A percentile compares a stretch with the other conserved stretches of the same genome.
Conservation (phyloP, 306 rosid species). For the Castanea sativa region DNA sequence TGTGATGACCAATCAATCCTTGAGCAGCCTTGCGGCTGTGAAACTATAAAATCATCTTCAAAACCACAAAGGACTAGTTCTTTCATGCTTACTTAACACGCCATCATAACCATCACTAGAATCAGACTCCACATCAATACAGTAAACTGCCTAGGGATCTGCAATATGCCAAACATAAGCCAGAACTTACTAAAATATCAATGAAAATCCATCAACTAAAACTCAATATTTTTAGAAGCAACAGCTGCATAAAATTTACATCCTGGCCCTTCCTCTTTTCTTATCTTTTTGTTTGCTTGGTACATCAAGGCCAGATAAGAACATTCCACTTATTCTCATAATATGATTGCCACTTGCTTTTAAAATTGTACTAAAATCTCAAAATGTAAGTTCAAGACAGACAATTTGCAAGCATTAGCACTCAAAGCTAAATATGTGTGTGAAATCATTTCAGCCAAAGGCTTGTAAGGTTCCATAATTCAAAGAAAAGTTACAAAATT, state of each 20-base stretch:
- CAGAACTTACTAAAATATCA: neutral
- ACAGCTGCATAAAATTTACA: neutral
- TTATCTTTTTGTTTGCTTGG: neutral
- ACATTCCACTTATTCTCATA: neutral
- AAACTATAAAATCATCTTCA: neutral
- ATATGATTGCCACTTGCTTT: neutral
- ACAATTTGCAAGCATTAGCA: neutral
- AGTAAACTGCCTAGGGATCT: neutral
- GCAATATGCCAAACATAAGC: neutral
- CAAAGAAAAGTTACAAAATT: conserved; percentile 3
- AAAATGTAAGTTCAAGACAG: neutral
- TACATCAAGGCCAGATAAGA: neutral
- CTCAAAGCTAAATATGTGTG: neutral
- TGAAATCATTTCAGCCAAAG: conserved; percentile 19
- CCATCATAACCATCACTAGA: neutral
- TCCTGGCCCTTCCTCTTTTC: neutral
- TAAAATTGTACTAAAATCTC: neutral
- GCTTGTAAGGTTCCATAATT: conserved; percentile 8
- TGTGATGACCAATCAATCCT: neutral
- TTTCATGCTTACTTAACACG: neutral
- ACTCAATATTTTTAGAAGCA: neutral
- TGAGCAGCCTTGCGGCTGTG: neutral
- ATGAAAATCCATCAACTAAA: neutral
- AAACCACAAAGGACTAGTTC: neutral
- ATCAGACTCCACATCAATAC: neutral